phyloP scores from a whole-genome alignment of 495 filamentous ascomycete genomes.

The Penicillium argentinense region DNA sequence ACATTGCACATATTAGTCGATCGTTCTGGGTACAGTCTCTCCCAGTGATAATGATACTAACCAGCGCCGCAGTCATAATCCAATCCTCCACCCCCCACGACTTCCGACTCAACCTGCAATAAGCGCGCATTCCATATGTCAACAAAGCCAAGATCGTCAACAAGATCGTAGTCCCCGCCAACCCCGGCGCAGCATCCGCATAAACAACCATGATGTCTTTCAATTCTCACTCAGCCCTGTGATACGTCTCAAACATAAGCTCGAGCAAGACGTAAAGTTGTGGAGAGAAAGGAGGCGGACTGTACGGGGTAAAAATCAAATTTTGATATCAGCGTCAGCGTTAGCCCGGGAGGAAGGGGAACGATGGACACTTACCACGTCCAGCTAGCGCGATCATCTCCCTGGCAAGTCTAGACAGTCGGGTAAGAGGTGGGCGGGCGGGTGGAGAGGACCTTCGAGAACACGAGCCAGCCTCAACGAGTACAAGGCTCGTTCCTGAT shows the following conservation, averaged over 20 bases:
- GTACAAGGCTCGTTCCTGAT: no score
- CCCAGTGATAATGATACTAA: neutral
- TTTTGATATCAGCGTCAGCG: neutral
- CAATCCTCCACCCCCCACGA: conserved; percentile 27
- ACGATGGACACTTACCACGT: neutral
- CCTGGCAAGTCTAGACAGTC: neutral
- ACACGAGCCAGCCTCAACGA: no score
- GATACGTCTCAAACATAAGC: conserved; percentile 16
- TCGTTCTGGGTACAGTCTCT: neutral
- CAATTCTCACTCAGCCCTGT: neutral
- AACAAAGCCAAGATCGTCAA: conserved; percentile 18
- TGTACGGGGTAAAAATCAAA: neutral
- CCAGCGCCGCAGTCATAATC: conserved; percentile 28
- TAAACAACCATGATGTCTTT: conserved; percentile 17
- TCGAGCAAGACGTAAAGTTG: neutral
- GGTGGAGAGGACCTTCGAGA: neutral
- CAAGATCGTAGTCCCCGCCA: conserved; percentile 22
- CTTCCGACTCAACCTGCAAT: conserved; percentile 15
- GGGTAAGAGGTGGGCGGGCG: neutral
- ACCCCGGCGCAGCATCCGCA: conserved; percentile 18
- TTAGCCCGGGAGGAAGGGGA: neutral
- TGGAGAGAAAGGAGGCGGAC: neutral
- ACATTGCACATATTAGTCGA: neutral
- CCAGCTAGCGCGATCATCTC: neutral
- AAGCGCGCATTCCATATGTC: conserved; percentile 20